Conservation (phyloP, 2,329 filamentous ascomycete genomes). For the Pseudocercospora eumusae region DNA sequence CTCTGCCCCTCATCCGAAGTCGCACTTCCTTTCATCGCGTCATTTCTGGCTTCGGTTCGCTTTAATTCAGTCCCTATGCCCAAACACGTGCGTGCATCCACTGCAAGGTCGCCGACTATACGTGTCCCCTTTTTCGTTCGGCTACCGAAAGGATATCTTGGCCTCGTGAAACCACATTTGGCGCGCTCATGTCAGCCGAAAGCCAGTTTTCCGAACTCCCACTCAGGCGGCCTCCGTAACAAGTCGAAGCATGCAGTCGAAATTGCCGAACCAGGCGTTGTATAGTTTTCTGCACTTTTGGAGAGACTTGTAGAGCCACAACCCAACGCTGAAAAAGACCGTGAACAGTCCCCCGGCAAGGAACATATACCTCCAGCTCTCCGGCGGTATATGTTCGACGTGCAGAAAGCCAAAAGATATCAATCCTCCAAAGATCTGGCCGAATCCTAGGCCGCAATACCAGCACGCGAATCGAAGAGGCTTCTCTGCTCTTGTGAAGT, state of each 20-base stretch:
- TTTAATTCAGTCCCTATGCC: not conserved
- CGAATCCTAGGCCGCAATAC: slow-evolving; percentile 63
- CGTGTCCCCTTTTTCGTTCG: not conserved
- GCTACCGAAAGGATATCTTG: not conserved
- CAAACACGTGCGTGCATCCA: not conserved
- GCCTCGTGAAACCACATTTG: not conserved
- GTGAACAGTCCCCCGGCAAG: slow-evolving; percentile 48
- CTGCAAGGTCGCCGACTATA: not conserved
- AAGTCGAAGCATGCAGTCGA: not conserved
- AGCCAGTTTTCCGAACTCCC: too few relatives aligned
- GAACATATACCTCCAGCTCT: slow-evolving; percentile 56
- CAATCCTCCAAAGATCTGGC: slow-evolving; percentile 58
- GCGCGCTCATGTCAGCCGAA: too few relatives aligned
- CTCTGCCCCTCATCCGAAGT: slow-evolving; percentile 2
- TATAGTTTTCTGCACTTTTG: not conserved
- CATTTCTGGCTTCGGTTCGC: not conserved
- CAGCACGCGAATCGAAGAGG: slow-evolving; percentile 63
- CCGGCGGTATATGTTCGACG: slow-evolving; percentile 35
- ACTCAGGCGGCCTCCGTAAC: too few relatives aligned
- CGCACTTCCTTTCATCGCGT: slow-evolving; percentile 2
- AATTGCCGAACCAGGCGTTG: not conserved
- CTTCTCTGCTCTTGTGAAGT: slow-evolving; percentile 53
- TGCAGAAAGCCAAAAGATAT: slow-evolving; percentile 60
- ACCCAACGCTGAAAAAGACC: slow-evolving; percentile 38
- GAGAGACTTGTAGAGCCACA: slow-evolving; percentile 13